Conservation (phyloP, 2,329 filamentous ascomycete genomes). For the Colletotrichum camelliae region DNA sequence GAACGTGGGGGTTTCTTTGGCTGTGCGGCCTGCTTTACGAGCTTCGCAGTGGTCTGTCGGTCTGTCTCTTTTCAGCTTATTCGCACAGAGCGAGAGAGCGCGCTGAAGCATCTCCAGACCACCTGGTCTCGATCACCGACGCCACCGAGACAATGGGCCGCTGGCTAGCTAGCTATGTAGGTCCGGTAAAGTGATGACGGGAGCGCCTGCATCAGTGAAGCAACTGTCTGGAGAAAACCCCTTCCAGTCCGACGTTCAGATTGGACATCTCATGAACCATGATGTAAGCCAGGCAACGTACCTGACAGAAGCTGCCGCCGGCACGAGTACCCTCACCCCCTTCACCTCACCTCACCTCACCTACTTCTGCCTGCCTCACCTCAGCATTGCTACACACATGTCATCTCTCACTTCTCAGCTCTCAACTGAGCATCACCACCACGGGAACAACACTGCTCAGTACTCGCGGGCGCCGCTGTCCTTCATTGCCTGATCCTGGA, state of each 20-base stretch:
- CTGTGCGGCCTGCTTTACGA: background rate
- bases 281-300: background rate
- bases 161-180: background rate
- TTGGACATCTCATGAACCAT: background rate
- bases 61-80: background rate
- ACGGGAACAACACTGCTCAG: background rate
- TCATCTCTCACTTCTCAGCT: slow-evolving; percentile 11
- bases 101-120: background rate
- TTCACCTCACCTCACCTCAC: background rate
- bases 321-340: background rate
- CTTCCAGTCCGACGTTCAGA: background rate
- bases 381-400: background rate
- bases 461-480: background rate
- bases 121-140: background rate
- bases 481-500: slow-evolving; percentile 5
- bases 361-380: background rate
- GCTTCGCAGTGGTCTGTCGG: background rate
- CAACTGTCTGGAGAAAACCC: background rate
- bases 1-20: slow-evolving; percentile 10
- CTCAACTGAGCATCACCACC: background rate
- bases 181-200: background rate
- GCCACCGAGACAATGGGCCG: background rate
- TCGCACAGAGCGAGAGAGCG: background rate
- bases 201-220: background rate
- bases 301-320: background rate